Conservation (phyloP, 148 eudicot genomes). For the Silene latifolia region DNA sequence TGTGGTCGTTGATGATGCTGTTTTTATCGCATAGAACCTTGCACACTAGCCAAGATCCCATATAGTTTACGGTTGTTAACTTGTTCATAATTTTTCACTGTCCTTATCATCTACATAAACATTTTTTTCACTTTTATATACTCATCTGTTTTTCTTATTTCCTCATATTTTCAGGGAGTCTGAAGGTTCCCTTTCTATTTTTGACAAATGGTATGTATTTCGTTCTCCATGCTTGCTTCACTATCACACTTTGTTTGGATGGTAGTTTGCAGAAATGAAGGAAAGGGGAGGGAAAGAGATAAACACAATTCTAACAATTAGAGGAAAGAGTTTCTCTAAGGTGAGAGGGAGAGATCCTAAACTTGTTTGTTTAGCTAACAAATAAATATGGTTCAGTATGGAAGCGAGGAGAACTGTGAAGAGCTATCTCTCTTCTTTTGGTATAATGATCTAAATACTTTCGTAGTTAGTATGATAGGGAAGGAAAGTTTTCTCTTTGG, state of each 20-base stretch:
- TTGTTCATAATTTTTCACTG: not conserved
- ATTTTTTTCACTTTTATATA: not conserved
- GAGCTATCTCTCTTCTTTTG: not conserved
- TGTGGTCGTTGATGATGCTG: too few species aligned
- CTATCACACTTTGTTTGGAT: not conserved
- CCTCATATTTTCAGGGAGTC: constrained; percentile 32
- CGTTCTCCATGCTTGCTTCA: not conserved
- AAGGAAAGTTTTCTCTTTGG: not conserved
- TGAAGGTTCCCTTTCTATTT: constrained; percentile 53
- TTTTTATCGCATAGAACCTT: too few species aligned
- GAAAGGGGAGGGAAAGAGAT: not conserved
- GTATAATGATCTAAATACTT: not conserved
- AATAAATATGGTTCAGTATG: not conserved
- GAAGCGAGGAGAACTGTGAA: not conserved
- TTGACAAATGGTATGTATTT: constrained; percentile 44
- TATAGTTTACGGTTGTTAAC: not conserved
- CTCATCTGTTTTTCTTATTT: not conserved
- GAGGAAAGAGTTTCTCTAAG: not conserved
- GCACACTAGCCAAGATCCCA: too few species aligned
- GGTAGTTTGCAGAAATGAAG: not conserved
- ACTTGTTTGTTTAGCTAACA: not conserved
- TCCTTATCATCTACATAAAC: not conserved
- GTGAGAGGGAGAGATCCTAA: not conserved
- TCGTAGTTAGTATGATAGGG: not conserved
- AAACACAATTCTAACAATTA: not conserved